These are phyloP conservation scores for Ogataea chonburiensis DNA, from an alignment of 805 yeast genomes.

Conservation along the genomic window DNA sequence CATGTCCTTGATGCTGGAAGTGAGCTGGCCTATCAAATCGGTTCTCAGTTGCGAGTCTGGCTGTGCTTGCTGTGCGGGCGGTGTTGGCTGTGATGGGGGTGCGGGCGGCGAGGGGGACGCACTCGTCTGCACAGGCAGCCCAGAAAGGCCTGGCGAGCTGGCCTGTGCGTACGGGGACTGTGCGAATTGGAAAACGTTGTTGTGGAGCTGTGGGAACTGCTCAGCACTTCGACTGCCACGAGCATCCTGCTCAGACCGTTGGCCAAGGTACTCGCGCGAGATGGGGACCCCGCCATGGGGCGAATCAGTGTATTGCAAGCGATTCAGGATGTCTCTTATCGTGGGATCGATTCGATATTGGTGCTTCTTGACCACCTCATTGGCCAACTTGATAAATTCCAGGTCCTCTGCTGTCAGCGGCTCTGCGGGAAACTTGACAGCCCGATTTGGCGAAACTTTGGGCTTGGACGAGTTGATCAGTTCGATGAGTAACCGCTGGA, in stretches of 20 bases:
- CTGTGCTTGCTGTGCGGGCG: conserved; percentile 17
- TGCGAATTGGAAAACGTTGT: conserved; percentile 7
- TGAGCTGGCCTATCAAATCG: conserved; percentile 27
- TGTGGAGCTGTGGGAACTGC: conserved; percentile 13
- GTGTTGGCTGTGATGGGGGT: background rate
- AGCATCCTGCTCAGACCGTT: conserved; percentile 1
- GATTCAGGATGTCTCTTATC: conserved; percentile 52
- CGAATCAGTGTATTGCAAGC: conserved; percentile 57
- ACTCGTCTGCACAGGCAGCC: too few relatives aligned
- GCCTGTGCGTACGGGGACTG: too few relatives aligned
- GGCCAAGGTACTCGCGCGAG: conserved; percentile 24
- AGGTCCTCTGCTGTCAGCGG: conserved; percentile 47
- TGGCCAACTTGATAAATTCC: conserved; percentile 55
- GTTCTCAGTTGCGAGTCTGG: too few relatives aligned
- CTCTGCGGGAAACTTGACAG: conserved; percentile 20
- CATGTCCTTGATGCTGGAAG: conserved; percentile 26
- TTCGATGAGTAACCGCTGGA: conserved; percentile 26
- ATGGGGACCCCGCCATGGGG: conserved; percentile 56
- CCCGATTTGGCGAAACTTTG: conserved; percentile 23
- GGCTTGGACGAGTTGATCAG: conserved; percentile 31
- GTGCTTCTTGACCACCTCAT: conserved; percentile 52
- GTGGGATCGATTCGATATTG: conserved; percentile 58
- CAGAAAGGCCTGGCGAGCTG: too few relatives aligned
- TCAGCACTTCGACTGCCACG: conserved; percentile 7
- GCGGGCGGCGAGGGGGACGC: too few relatives aligned